phyloP scores from a whole-genome alignment of 371 early-diverging fungal species.

The Smittium mucronatum region DNA sequence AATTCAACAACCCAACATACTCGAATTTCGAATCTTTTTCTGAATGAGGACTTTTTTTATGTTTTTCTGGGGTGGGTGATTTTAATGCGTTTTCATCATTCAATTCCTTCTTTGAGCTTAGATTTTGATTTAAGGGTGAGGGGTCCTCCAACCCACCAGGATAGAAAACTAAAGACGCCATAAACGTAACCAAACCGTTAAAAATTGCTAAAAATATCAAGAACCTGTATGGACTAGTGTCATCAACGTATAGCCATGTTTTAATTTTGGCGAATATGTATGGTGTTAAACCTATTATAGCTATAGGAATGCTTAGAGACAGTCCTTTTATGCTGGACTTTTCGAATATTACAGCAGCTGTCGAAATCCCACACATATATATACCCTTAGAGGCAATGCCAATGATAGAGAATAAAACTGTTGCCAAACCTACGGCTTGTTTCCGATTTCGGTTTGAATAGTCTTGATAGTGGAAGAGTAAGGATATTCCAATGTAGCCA shows the following conservation, averaged over 20 bases:
- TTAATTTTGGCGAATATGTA: conserved; percentile 49
- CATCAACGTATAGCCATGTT: conserved; percentile 32
- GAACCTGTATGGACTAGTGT: conserved; percentile 21
- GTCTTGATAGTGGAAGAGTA: conserved; percentile 14
- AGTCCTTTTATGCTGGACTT: conserved; percentile 39
- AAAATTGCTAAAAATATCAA: conserved; percentile 24
- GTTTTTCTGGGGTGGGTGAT: neutral
- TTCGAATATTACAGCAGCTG: conserved; percentile 42
- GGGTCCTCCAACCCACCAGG: conserved; percentile 5
- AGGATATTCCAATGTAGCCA: conserved; percentile 27
- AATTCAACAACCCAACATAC: neutral
- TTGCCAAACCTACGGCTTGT: conserved; percentile 29
- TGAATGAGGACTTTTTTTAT: neutral
- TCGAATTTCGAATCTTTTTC: neutral
- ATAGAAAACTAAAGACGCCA: conserved; percentile 10
- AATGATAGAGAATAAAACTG: conserved; percentile 39
- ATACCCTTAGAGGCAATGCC: conserved; percentile 48
- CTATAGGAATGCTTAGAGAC: conserved; percentile 47
- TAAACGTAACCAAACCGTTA: conserved; percentile 17
- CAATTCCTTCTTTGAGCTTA: neutral
- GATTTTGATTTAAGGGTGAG: neutral
- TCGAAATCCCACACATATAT: conserved; percentile 45
- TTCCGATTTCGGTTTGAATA: conserved; percentile 13
- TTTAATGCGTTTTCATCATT: neutral
- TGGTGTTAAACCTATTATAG: conserved; percentile 52